Base-by-base conservation (phyloP, 805 yeast genomes). In the Brettanomyces anomalus region DNA sequence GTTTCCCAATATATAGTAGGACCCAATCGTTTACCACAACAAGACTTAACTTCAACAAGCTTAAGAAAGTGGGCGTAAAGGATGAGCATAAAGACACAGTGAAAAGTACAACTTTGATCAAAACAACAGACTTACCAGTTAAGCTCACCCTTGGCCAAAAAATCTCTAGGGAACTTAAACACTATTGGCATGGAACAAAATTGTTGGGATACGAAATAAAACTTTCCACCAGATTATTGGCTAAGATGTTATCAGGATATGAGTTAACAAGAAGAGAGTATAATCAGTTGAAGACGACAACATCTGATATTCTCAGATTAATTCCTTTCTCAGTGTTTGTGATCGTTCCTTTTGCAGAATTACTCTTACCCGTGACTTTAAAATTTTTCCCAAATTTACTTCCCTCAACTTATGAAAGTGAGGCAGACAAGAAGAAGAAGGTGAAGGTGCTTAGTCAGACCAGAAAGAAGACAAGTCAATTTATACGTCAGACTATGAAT, bases 181-280 rank as follows among this genome's bases (percentile, higher is more conserved):
- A 90, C 64, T 88, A 88, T 62, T 87, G 95, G 86, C 83, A 80
- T 52, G 97, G 98, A 36, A 90, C 97, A 6, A 89, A 88, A 63
- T 73, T 93, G 41, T 69, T 90, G 40, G 97, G 97, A 4, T 79
- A 83, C 55, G 98, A 90, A 64, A 73, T 88, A 48, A 82, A 77
- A 60, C 79, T 90, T 33, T 82, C 95, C 0, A 77, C 89, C 39
- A 87, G 87, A 62, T 72, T 90, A 46, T 73, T 86, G 38, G 57
- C 84, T 47, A 90, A 88, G 61, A 70, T 85, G 69, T 81, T 83
- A 5, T 76, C 90, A 10, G 97, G 98, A 15, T 87, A 90, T 59
- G 97, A 87, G 52, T 70, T 90, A 44, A 81, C 94, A 0, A 76
- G 98, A 59, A 79, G 97, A 65, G 98, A 90, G 61, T 71, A 74